Base-by-base conservation (phyloP, 2,329 filamentous ascomycete species). In the Hypoxylon rubiginosum region DNA sequence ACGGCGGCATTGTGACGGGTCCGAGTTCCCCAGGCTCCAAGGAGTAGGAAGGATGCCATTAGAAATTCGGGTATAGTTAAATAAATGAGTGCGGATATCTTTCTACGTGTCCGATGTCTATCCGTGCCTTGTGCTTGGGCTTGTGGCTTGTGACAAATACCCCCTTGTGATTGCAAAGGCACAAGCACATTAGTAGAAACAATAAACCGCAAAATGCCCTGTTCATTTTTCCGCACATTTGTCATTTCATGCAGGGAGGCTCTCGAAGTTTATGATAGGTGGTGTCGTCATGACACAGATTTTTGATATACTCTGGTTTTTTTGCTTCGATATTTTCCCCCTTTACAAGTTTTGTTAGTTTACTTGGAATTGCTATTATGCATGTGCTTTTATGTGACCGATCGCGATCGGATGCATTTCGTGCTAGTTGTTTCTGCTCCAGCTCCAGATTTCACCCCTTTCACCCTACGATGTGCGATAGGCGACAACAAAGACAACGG, bases 161-260 rank as follows among this genome's bases (percentile, higher is more conserved):
- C 58, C 54, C 45, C 54, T 62, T 62, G 66, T 68, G 66, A 50
- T 32, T 50, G 26, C 17, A 43, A 43, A 28, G 26, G 45, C 45
- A 28, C 24, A 48, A 8, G 19, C 21, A 46, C 19, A 28, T 39
- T 19, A 11, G 36, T 41, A 41, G 36, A 41, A 41, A 41, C n/a
- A 41, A 41, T 41, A 15, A 41, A 41, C 36, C 36, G 36, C 36
- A 46, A 30, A 30, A 60, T 60, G 41, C 48, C 24, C 17, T 26
- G 58, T 30, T 67, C 26, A 45, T 34, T 67, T 7, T 57, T 30
- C 36, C 48, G 46, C 34, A 32, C 30, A 65, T 65, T 65, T 64
- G 57, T 64, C 61, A 67, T 67, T 64, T 65, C 58, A 55, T 67
- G 65, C 65, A 62, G 39, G 57, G 58, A 28, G 32, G 54, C 30